Evolutionary conservation across 2,329 filamentous ascomycete species (phyloP).

Genomic region (Tolypocladium sp.): DNA sequence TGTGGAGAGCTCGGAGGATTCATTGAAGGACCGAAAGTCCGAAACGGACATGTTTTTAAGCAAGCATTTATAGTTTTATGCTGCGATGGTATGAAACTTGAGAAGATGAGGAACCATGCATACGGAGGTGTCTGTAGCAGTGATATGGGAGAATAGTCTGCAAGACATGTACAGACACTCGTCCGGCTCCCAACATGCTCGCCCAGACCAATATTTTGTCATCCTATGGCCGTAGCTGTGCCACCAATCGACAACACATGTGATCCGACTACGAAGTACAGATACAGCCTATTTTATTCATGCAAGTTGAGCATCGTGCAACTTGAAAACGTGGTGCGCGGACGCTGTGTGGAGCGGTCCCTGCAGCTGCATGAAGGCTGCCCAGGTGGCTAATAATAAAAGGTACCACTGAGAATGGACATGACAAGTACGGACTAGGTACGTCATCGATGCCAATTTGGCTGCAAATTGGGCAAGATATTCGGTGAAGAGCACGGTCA

Average conservation of each 20-base stretch:
- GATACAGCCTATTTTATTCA: no score
- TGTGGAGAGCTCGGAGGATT: not conserved
- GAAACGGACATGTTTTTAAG: not conserved
- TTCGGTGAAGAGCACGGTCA: not conserved
- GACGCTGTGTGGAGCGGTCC: not conserved
- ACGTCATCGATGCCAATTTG: not conserved
- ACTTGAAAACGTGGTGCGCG: not conserved
- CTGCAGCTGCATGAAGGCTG: not conserved
- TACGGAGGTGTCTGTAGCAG: not conserved
- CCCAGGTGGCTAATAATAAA: no score
- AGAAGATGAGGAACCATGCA: not conserved
- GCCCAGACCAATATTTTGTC: not conserved
- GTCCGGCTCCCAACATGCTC: not conserved
- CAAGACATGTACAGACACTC: no score
- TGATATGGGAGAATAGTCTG: not conserved
- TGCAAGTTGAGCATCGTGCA: not conserved
- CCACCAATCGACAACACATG: not conserved
- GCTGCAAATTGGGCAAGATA: not conserved
- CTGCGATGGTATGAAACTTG: not conserved
- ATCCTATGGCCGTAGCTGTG: not conserved
- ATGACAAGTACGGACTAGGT: no score
- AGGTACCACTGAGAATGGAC: no score
- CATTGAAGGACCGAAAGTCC: not conserved
- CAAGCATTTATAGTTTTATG: not conserved
- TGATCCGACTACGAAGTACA: not conserved